phyloP scores from a whole-genome alignment of 805 yeast species.

The Spathaspora hagerdaliae region DNA sequence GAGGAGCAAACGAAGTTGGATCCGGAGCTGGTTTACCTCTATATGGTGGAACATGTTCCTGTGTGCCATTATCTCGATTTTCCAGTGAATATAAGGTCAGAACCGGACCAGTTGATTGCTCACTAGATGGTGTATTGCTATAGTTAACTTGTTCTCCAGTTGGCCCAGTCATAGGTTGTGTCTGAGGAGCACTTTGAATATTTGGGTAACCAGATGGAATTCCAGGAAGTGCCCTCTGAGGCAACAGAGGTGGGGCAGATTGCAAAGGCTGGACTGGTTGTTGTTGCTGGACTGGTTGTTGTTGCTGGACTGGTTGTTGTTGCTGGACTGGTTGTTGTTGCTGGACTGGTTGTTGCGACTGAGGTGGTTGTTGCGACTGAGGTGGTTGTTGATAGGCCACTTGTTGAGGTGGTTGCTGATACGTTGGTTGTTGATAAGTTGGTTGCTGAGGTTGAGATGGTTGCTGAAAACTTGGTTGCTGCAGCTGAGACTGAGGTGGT shows the following conservation, averaged over 20 bases:
- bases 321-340: constrained; percentile 1
- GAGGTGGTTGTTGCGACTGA: constrained; percentile 7
- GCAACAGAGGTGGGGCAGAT: constrained; percentile 3
- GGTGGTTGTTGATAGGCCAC: constrained; percentile 4
- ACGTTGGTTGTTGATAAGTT: constrained; percentile 4
- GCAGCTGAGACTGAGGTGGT: constrained; percentile 6
- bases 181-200: neutral
- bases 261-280: neutral
- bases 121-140: neutral
- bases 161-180: neutral
- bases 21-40: constrained; percentile 29
- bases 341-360: constrained; percentile 3
- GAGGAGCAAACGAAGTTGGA: constrained; percentile 36
- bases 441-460: constrained; percentile 3
- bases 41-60: neutral
- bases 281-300: neutral
- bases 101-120: neutral
- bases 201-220: constrained; percentile 1
- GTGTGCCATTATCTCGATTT: neutral
- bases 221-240: constrained; percentile 5
- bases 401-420: constrained; percentile 11
- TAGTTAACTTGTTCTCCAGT: neutral
- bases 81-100: neutral
- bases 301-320: constrained; percentile 6
- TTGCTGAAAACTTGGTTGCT: neutral